A percentile compares a stretch with the other conserved stretches of the same genome.
These are phyloP conservation scores for Gardenia jasminoides DNA, from an alignment of 257 asterid genomes.

Conservation along the genomic window DNA sequence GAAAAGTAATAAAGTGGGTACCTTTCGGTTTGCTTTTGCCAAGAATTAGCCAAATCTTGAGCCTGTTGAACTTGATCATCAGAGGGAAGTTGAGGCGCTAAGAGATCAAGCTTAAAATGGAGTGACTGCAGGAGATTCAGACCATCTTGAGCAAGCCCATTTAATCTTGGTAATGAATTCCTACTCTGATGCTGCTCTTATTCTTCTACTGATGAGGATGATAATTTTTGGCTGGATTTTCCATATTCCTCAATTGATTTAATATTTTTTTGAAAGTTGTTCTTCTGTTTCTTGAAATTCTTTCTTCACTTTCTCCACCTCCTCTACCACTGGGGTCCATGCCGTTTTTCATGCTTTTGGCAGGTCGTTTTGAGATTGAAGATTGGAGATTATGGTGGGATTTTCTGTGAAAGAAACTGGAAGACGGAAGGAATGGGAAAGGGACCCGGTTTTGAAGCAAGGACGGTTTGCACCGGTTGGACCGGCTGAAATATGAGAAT, in stretches of 20 bases:
- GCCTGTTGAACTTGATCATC: slow-evolving; percentile 66
- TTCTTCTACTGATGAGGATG: slow-evolving; percentile 23
- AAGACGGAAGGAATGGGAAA: neutral
- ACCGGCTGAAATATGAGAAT: neutral
- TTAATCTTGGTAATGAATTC: slow-evolving; percentile 78
- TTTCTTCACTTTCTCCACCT: slow-evolving; percentile 60
- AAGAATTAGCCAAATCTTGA: slow-evolving; percentile 59
- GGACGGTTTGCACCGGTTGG: neutral
- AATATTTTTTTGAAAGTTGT: slow-evolving; percentile 43
- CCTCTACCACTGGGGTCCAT: slow-evolving; percentile 80
- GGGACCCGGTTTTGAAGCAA: neutral
- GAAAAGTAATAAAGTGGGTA: slow-evolving; percentile 16
- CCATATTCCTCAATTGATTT: slow-evolving; percentile 67
- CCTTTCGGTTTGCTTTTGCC: slow-evolving; percentile 77
- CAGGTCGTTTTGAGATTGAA: neutral
- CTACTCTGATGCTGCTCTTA: slow-evolving; percentile 21
- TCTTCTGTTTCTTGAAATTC: slow-evolving; percentile 51
- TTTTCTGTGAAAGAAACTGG: neutral
- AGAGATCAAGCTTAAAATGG: slow-evolving; percentile 83
- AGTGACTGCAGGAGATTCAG: slow-evolving; percentile 60
- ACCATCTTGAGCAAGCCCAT: slow-evolving; percentile 90
- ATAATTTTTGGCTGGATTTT: slow-evolving; percentile 36
- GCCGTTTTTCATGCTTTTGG: neutral
- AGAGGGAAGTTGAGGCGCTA: slow-evolving; percentile 76
- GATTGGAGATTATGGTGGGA: neutral